Base-by-base conservation (phyloP, 2,329 filamentous ascomycete species). In the Penicillium capsulatum region DNA sequence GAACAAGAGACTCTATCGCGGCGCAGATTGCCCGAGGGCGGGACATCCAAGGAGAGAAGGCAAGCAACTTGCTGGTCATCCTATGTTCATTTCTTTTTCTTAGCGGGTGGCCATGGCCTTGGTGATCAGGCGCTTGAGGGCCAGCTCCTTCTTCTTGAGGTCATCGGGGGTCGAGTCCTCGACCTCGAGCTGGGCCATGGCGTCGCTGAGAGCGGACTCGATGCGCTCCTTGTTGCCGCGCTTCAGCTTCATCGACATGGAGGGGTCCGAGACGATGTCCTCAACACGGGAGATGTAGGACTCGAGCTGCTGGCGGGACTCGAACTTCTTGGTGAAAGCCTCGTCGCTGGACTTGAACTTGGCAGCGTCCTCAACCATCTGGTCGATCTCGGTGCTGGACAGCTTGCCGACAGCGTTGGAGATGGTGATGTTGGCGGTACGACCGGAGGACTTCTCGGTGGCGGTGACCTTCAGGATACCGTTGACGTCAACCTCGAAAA, bases 401-500 rank as follows among this genome's bases (percentile, higher is more conserved):
- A 98, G 87, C 80, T 98, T 98, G 70, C 92, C 92, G 62, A 98
- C 91, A 45, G 92, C 95, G 83, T 98, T 98, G 73, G 87, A 88
- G 74, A 98, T 98, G 68, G 92, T 98, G 71, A 98, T 98, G 83
- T 98, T 98, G 73, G 92, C 92, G 65, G 80, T 92, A 69, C 92
- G 90, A 63, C 92, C 92, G 22, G 92, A 95, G 58, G 88, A 91
- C 83, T 98, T 98, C 81, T 98, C 92, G 33, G 91, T 96, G 56
- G 92, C 92, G 50, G 91, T 97, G 63, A 97, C 92, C 83, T 98
- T 98, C 55, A 98, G 84, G 69, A 96, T 95, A 84, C 92, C 92
- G 79, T 98, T 98, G 80, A 96, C 92, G 59, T 98, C 92, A 65
- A 98, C 92, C 77, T 98, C 92, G 74, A 98, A 97, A 69, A 97